Conservation (phyloP, 805 yeast species). For the Hanseniaspora thailandica region DNA sequence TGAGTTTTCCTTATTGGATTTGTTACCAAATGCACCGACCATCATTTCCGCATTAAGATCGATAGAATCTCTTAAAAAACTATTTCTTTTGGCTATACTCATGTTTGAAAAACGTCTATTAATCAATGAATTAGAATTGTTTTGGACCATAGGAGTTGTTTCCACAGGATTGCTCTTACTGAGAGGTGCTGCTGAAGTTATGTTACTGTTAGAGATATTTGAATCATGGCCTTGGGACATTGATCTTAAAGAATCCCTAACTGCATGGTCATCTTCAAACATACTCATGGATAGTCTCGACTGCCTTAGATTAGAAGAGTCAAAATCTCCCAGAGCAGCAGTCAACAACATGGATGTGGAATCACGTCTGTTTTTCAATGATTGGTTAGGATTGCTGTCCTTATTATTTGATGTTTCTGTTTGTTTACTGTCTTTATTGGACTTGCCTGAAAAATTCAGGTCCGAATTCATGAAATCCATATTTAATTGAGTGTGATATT, state of each 20-base stretch:
- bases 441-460: background rate
- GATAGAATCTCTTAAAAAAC: slow-evolving; percentile 10
- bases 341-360: slow-evolving; percentile 11
- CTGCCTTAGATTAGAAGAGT: slow-evolving; percentile 3
- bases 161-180: background rate
- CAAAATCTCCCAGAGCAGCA: slow-evolving; percentile 8
- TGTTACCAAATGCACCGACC: slow-evolving; percentile 9
- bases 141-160: background rate
- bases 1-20: slow-evolving; percentile 8
- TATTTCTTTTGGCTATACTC: slow-evolving; percentile 1
- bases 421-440: background rate
- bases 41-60: slow-evolving; percentile 14
- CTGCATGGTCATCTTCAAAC: slow-evolving; percentile 12
- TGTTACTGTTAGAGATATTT: background rate
- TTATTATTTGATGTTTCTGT: background rate
- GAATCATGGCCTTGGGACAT: slow-evolving; percentile 1
- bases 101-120: slow-evolving; percentile 5
- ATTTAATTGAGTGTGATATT: too few species aligned
- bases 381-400: background rate
- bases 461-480: slow-evolving; percentile 8
- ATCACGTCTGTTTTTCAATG: slow-evolving; percentile 6
- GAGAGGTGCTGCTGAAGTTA: background rate
- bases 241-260: slow-evolving; percentile 12
- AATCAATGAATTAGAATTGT: background rate
- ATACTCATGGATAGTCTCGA: slow-evolving; percentile 13